Evolutionary conservation across 495 filamentous ascomycete genomes (phyloP).

Genomic region (Penicillium manginii): DNA sequence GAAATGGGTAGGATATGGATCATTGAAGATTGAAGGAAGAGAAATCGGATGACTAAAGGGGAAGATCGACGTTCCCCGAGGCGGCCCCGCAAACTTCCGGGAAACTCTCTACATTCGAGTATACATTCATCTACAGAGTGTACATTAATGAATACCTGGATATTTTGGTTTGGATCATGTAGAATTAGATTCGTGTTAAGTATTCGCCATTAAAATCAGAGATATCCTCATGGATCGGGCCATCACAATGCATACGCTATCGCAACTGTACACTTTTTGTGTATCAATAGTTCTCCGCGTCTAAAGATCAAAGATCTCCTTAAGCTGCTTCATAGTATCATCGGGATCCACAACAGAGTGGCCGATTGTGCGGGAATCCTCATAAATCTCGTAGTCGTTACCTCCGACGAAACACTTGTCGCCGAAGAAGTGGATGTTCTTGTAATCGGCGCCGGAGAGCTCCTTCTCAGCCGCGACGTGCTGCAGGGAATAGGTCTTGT

Average conservation of each 20-base stretch:
- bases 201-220: conserved; percentile 1
- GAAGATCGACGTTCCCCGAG: conserved; percentile 24
- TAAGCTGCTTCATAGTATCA: conserved; percentile 77
- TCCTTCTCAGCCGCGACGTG: conserved; percentile 84
- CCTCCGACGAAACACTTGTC: conserved; percentile 90
- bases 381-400: conserved; percentile 94
- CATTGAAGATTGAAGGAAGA: conserved; percentile 18
- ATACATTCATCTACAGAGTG: neutral
- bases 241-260: conserved; percentile 20
- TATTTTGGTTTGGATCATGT: neutral
- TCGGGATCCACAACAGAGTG: conserved; percentile 81
- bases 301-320: conserved; percentile 75
- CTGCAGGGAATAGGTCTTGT: conserved; percentile 95
- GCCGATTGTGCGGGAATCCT: conserved; percentile 77
- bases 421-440: conserved; percentile 95
- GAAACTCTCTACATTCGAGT: too few species aligned
- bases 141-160: conserved; percentile 7
- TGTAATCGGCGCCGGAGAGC: conserved; percentile 74
- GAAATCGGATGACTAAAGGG: conserved; percentile 28
- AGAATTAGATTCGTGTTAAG: conserved; percentile 9
- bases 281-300: neutral
- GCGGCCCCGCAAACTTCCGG: conserved; percentile 18
- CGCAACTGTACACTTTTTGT: conserved; percentile 14
- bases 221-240: conserved; percentile 4
- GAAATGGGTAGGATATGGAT: neutral